A percentile compares a stretch with the other conserved stretches of the same genome.
These are phyloP conservation scores for Centella asiatica DNA, from an alignment of 129 eudicot species.

Conservation along the genomic window DNA sequence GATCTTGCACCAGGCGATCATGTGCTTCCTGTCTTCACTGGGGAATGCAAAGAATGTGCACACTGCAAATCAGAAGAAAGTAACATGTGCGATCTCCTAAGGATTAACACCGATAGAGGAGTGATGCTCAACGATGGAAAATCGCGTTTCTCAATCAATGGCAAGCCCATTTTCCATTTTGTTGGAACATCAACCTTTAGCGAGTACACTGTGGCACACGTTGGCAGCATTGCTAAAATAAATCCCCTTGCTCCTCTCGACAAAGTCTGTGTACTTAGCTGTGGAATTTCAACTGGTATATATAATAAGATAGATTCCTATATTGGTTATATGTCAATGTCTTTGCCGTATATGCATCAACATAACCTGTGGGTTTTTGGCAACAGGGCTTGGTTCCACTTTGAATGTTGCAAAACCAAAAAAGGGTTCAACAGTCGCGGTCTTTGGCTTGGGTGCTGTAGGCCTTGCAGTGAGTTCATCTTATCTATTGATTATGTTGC, in stretches of 20 bases:
- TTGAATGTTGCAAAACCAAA: too few relatives aligned
- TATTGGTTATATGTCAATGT: not conserved
- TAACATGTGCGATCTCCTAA: constrained; percentile 69
- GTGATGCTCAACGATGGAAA: constrained; percentile 60
- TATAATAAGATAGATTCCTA: constrained; percentile 46
- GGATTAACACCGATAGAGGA: constrained; percentile 73
- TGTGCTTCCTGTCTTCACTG: too few relatives aligned
- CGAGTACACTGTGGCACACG: too few relatives aligned
- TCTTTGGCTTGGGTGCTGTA: too few relatives aligned
- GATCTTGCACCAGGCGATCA: too few relatives aligned
- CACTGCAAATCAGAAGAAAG: too few relatives aligned
- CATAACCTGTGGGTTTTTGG: not conserved
- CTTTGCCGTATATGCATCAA: not conserved
- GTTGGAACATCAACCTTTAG: constrained; percentile 83
- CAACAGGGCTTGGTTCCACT: constrained; percentile 65
- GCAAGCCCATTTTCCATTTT: constrained; percentile 66
- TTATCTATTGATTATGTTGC: not conserved
- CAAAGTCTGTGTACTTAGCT: too few relatives aligned
- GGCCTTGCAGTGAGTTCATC: constrained; percentile 64
- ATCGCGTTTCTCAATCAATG: constrained; percentile 58
- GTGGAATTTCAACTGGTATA: too few relatives aligned
- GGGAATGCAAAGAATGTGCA: too few relatives aligned
- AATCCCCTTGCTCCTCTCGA: too few relatives aligned
- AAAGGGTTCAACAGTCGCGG: too few relatives aligned
- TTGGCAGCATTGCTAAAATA: too few relatives aligned